Evolutionary conservation across 768 basidiomycete genomes (phyloP), one percentile per base, ranked within the genome.

Genomic region (Kockovaella imperatae): DNA sequence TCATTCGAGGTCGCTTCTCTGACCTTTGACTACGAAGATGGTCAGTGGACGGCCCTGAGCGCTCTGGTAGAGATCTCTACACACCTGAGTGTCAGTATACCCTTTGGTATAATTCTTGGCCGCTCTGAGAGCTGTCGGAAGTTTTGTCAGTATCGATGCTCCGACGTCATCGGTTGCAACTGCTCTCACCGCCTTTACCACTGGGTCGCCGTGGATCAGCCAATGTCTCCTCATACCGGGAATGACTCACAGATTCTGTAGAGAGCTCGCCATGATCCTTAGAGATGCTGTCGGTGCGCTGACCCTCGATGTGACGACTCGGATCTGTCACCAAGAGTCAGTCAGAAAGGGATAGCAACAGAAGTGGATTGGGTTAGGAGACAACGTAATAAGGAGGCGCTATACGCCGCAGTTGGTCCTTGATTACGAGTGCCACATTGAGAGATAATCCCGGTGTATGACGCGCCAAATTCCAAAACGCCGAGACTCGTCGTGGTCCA

Each of bases 1-100:
- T 97, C 93, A 74, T 96, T 96, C 20, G 87, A 89, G 15, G 90
- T 96, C 31, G 90, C 87, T 75, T 93, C 90, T 52, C 91, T 81
- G 52, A 96, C 87, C 72, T 97, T 97, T 35, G 86, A 82, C 74
- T 97, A 88, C 0, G 42, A 31, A n/a, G n/a, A 42, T 18, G 13
- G 30, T 45, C n/a, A 24, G 26, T 41, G 10, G 8, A n/a, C 20
- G 35, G 11, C 5, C 14, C 5, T 30, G 8, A 32, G n/a, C 10
- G 21, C n/a, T 41, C 5, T 20, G 17, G 23, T 28, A 13, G 24
- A 28, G 40, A 10, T 8, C 41, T n/a, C 49, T 23, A n/a, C n/a
- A n/a, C 3, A 68, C 67, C 55, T 70, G 69, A 21, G 69, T 71
- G 47, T 96, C 91, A 35, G 90, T 91, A 73, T 96, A 99, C 3